phyloP scores from a whole-genome alignment of 176 grass and related monocot species.

The Oryza australiensis region DNA sequence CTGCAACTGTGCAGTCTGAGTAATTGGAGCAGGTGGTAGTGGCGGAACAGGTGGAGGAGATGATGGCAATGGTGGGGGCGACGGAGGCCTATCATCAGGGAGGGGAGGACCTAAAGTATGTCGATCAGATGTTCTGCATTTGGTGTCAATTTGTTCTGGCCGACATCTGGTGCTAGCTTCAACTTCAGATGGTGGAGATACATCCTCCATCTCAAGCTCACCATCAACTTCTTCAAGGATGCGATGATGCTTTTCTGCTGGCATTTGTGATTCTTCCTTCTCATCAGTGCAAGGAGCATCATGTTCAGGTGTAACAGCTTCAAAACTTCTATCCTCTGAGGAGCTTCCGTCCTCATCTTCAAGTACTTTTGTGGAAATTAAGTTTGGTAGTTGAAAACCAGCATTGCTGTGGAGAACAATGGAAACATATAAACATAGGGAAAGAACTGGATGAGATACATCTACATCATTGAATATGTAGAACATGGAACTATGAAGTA shows the following conservation, averaged over 20 bases:
- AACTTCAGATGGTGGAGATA: slow-evolving; percentile 62
- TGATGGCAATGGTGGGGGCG: slow-evolving; percentile 83
- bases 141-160: slow-evolving; percentile 41
- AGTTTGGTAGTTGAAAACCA: slow-evolving; percentile 81
- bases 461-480: background rate
- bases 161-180: slow-evolving; percentile 25
- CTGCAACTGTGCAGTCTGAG: slow-evolving; percentile 36
- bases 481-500: slow-evolving; percentile 8
- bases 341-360: slow-evolving; percentile 75
- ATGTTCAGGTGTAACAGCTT: slow-evolving; percentile 94
- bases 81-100: slow-evolving; percentile 69
- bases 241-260: slow-evolving; percentile 61
- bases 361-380: slow-evolving; percentile 75
- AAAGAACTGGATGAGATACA: background rate
- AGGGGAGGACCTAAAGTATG: slow-evolving; percentile 60
- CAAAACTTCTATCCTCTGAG: slow-evolving; percentile 82
- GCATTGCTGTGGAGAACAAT: slow-evolving; percentile 71
- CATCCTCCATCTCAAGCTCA: slow-evolving; percentile 99
- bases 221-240: slow-evolving; percentile 94
- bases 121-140: slow-evolving; percentile 32
- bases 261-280: slow-evolving; percentile 52
- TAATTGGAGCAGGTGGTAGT: slow-evolving; percentile 36
- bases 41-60: slow-evolving; percentile 68
- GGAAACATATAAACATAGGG: slow-evolving; percentile 29
- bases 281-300: slow-evolving; percentile 47